phyloP scores from a whole-genome alignment of 1,139 yeast genomes.

The Zygosaccharomyces pseudobailii region DNA sequence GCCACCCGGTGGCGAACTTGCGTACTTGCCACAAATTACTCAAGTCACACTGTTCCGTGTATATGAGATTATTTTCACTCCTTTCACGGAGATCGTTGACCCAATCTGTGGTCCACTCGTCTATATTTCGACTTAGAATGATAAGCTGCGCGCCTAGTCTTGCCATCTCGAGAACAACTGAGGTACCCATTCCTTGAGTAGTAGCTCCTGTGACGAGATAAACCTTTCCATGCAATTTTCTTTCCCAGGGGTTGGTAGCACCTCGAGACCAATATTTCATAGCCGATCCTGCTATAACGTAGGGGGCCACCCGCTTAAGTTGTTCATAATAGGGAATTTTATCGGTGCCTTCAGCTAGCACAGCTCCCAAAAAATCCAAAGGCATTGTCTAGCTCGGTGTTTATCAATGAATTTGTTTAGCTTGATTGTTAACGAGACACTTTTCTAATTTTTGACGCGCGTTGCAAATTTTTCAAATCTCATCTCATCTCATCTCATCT shows the following conservation, averaged over 20 bases:
- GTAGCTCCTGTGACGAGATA: conserved; percentile 86
- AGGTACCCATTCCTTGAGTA: conserved; percentile 75
- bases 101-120: conserved; percentile 75
- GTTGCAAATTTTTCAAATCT: conserved; percentile 5
- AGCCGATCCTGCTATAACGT: conserved; percentile 42
- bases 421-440: not conserved
- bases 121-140: conserved; percentile 61
- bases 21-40: conserved; percentile 72
- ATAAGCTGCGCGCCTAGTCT: conserved; percentile 80
- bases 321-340: conserved; percentile 68
- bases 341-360: conserved; percentile 65
- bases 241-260: conserved; percentile 77
- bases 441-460: not conserved
- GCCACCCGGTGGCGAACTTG: conserved; percentile 89
- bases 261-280: conserved; percentile 76
- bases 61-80: conserved; percentile 68
- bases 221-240: conserved; percentile 89
- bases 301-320: conserved; percentile 52
- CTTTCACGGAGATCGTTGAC: conserved; percentile 68
- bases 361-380: conserved; percentile 64
- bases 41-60: conserved; percentile 85
- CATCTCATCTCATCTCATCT: conserved; percentile 22
- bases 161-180: conserved; percentile 70
- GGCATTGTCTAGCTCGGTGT: conserved; percentile 56
- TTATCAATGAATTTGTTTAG: not conserved